A percentile compares a stretch with the other conserved stretches of the same genome.
Evolutionary conservation across 2,329 filamentous ascomycete genomes (phyloP).

Genomic region (Alternaria infectoria): DNA sequence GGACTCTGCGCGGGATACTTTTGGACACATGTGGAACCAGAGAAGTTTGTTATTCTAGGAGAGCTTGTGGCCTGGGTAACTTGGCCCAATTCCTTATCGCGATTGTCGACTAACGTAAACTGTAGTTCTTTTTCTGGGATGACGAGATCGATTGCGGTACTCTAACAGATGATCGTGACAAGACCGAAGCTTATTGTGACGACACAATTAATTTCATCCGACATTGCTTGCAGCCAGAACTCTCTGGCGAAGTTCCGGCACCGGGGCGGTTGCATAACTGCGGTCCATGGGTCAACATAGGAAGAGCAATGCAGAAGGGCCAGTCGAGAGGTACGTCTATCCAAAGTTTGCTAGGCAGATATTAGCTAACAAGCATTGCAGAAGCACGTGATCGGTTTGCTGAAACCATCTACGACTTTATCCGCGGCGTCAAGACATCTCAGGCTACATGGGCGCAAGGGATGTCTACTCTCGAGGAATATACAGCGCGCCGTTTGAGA

Average conservation of each 20-base stretch:
- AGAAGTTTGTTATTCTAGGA: constrained; percentile 6
- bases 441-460: constrained; percentile 12
- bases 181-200: constrained; percentile 15
- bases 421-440: constrained; percentile 6
- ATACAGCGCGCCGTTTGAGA: constrained; percentile 8
- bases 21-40: constrained; percentile 4
- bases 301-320: constrained; percentile 11
- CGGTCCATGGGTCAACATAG: constrained; percentile 13
- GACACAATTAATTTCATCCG: constrained; percentile 12
- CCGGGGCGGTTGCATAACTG: constrained; percentile 15
- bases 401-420: constrained; percentile 12
- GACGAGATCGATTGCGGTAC: constrained; percentile 17
- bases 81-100: neutral
- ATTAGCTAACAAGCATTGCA: neutral
- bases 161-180: constrained; percentile 11
- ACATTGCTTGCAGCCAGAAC: constrained; percentile 13
- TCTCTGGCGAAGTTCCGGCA: constrained; percentile 3
- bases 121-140: constrained; percentile 17
- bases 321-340: constrained; percentile 9
- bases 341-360: no score
- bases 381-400: constrained; percentile 14
- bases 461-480: constrained; percentile 10
- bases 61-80: constrained; percentile 13
- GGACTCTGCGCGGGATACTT: constrained; percentile 11
- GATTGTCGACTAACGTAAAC: neutral